Conservation (phyloP, 306 rosid species). For the Medicago ruthenica region DNA sequence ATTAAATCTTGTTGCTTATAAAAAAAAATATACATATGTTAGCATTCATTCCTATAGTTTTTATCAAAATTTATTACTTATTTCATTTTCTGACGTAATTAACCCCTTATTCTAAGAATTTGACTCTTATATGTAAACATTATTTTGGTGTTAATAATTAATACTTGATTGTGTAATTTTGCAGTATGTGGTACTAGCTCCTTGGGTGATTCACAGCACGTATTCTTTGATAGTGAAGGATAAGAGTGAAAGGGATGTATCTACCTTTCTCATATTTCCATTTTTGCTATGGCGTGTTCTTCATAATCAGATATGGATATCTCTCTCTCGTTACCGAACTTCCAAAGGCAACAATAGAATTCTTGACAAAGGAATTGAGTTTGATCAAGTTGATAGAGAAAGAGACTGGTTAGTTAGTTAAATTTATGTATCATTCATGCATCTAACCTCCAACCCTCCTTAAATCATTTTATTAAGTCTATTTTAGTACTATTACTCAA, state of each 20-base stretch:
- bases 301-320: slow-evolving; percentile 73
- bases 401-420: slow-evolving; percentile 51
- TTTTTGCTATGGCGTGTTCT: slow-evolving; percentile 46
- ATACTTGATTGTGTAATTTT: slow-evolving; percentile 1
- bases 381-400: slow-evolving; percentile 81
- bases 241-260: slow-evolving; percentile 43
- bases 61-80: background rate
- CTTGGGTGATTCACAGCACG: slow-evolving; percentile 37
- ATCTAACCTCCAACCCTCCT: too few species aligned
- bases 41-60: background rate
- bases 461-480: too few species aligned
- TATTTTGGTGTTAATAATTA: background rate
- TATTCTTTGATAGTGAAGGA: slow-evolving; percentile 42
- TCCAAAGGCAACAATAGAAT: slow-evolving; percentile 60
- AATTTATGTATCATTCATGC: background rate
- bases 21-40: background rate
- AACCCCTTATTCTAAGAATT: too few species aligned
- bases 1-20: too few species aligned
- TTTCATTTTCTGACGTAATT: too few species aligned
- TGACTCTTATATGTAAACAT: too few species aligned
- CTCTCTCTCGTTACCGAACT: slow-evolving; percentile 58
- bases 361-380: slow-evolving; percentile 64
- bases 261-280: slow-evolving; percentile 36
- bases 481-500: too few species aligned
- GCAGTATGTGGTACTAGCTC: slow-evolving; percentile 49